Conservation (phyloP, 2,329 filamentous ascomycete species). For the Microcera coccophila region DNA sequence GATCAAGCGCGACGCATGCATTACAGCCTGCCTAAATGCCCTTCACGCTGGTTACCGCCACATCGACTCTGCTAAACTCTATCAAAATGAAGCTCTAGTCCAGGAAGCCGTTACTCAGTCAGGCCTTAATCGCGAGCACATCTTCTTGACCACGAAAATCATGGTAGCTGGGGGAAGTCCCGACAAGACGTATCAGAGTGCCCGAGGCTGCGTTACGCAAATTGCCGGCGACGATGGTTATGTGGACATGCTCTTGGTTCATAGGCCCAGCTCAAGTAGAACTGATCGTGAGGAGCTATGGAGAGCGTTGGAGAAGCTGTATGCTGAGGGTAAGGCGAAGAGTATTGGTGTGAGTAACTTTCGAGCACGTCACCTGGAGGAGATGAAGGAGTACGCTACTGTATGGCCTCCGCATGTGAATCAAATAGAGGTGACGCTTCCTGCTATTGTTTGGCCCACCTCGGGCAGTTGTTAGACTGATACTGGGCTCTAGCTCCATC, state of each 20-base stretch:
- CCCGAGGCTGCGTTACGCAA: conserved; percentile 60
- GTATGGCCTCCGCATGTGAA: conserved; percentile 69
- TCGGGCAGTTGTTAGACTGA: no score
- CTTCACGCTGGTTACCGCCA: conserved; percentile 58
- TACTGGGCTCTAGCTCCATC: conserved; percentile 65
- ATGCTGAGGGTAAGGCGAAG: conserved; percentile 56
- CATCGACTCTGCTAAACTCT: conserved; percentile 60
- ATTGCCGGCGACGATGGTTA: conserved; percentile 57
- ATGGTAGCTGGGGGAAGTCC: conserved; percentile 45
- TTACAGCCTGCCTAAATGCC: conserved; percentile 55
- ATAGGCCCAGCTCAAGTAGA: conserved; percentile 55
- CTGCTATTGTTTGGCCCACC: no score
- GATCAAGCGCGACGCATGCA: conserved; percentile 51
- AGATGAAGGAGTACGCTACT: conserved; percentile 62
- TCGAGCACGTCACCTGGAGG: conserved; percentile 63
- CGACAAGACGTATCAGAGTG: conserved; percentile 56
- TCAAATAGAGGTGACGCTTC: conserved; percentile 61
- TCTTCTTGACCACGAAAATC: conserved; percentile 72
- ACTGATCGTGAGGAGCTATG: conserved; percentile 59
- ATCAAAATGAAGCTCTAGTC: conserved; percentile 65
- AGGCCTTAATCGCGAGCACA: conserved; percentile 50
- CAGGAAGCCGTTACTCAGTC: conserved; percentile 59
- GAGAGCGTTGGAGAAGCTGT: conserved; percentile 60
- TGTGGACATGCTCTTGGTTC: conserved; percentile 68
- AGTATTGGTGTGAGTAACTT: conserved; percentile 73